Evolutionary conservation across 495 filamentous ascomycete species (phyloP).

Genomic region (Pseudoneurospora amorphoporcata): DNA sequence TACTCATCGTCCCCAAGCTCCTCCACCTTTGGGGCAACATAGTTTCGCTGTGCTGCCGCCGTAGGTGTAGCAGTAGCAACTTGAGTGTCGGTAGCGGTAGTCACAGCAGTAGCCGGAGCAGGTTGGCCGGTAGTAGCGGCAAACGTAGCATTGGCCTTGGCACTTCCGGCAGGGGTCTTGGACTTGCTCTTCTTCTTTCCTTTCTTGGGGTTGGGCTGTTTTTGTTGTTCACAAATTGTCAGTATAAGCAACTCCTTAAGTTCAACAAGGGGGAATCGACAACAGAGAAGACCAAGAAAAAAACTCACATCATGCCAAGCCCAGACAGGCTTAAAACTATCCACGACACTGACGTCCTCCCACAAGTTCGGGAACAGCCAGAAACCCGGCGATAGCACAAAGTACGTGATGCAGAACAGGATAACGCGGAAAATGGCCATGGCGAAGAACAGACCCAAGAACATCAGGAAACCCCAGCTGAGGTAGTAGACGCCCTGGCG

Average conservation of each 20-base stretch:
- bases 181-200: slow-evolving; percentile 56
- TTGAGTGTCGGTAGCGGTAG: slow-evolving; percentile 44
- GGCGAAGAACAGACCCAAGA: slow-evolving; percentile 90
- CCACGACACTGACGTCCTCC: slow-evolving; percentile 97
- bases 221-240: neutral
- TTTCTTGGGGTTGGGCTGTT: slow-evolving; percentile 24
- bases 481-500: slow-evolving; percentile 95
- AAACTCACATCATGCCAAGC: slow-evolving; percentile 89
- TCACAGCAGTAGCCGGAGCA: slow-evolving; percentile 47
- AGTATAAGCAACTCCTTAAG: slow-evolving; percentile 4
- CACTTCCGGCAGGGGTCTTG: slow-evolving; percentile 29
- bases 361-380: slow-evolving; percentile 99
- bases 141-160: slow-evolving; percentile 32
- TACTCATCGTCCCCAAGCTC: slow-evolving; percentile 53
- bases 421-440: slow-evolving; percentile 97
- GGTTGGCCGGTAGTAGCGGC: slow-evolving; percentile 40
- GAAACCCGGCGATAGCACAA: slow-evolving; percentile 72
- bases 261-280: neutral
- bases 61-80: slow-evolving; percentile 33
- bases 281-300: slow-evolving; percentile 2
- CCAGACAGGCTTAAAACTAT: slow-evolving; percentile 94
- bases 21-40: slow-evolving; percentile 53
- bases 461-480: slow-evolving; percentile 84
- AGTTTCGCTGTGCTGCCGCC: slow-evolving; percentile 20
- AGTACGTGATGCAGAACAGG: slow-evolving; percentile 87